Evolutionary conservation across 306 rosid species (phyloP).

Genomic region (Vigna nakashimae): DNA sequence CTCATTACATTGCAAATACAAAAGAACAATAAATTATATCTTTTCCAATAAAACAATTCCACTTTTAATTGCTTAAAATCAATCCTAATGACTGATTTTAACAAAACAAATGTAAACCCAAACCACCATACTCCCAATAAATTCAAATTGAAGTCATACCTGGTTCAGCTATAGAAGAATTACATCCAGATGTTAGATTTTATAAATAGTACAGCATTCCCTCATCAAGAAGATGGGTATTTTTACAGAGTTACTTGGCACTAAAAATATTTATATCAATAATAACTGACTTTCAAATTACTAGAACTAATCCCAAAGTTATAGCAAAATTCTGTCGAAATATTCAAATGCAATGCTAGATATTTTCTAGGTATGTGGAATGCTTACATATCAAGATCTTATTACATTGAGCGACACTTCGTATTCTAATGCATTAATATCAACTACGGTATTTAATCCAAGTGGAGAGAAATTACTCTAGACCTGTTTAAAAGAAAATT

Average conservation of each 20-base stretch:
- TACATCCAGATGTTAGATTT: neutral
- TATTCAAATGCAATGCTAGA: constrained; percentile 34
- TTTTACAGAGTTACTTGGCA: constrained; percentile 10
- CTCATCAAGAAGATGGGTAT: constrained; percentile 11
- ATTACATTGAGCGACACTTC: constrained; percentile 16
- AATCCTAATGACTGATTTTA: neutral
- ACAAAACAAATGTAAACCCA: constrained; percentile 2
- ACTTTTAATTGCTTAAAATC: constrained; percentile 2
- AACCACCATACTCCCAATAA: constrained; percentile 38
- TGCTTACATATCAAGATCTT: constrained; percentile 17
- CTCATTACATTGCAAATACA: neutral
- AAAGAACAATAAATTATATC: neutral
- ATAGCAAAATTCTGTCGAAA: neutral
- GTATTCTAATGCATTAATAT: constrained; percentile 28
- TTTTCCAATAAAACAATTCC: neutral
- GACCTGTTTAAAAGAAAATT: constrained; percentile 6
- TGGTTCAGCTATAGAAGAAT: constrained; percentile 28
- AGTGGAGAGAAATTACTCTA: constrained; percentile 27
- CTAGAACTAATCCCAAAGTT: constrained; percentile 14
- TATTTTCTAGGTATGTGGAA: constrained; percentile 34
- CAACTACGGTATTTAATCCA: constrained; percentile 20
- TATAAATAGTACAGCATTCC: neutral
- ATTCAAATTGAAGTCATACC: neutral
- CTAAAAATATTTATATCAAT: neutral
- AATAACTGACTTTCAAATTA: constrained; percentile 24